phyloP scores from a whole-genome alignment of 2,329 filamentous ascomycete species.

The Stemphylium lycopersici region DNA sequence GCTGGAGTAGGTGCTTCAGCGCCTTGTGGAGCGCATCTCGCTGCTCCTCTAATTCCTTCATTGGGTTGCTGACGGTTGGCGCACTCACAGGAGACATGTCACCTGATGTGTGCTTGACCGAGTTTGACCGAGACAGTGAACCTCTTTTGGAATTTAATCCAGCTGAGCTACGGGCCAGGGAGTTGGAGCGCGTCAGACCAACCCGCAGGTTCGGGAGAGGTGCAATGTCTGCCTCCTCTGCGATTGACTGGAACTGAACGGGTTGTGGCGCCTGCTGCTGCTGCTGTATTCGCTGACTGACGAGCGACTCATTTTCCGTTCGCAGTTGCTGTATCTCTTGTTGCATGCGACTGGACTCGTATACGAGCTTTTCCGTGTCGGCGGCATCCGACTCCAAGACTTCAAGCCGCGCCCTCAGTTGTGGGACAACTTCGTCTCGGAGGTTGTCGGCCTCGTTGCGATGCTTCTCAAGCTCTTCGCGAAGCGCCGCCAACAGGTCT shows the following conservation, averaged over 20 bases:
- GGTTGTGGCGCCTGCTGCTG: constrained; percentile 54
- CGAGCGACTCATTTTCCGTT: constrained; percentile 67
- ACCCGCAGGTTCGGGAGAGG: constrained; percentile 44
- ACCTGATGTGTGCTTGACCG: constrained; percentile 46
- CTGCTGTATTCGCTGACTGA: constrained; percentile 48
- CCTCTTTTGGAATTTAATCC: constrained; percentile 49
- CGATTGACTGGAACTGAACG: constrained; percentile 64
- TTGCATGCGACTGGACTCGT: constrained; percentile 83
- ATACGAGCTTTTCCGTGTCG: constrained; percentile 74
- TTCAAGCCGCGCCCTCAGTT: constrained; percentile 76
- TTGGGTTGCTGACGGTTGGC: constrained; percentile 42
- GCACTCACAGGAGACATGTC: constrained; percentile 64
- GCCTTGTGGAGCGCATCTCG: constrained; percentile 89
- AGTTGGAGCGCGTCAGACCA: constrained; percentile 69
- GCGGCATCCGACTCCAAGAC: constrained; percentile 77
- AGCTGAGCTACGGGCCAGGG: constrained; percentile 63
- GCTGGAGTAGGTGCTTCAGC: constrained; percentile 80
- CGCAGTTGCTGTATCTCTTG: constrained; percentile 72
- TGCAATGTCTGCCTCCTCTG: constrained; percentile 60
- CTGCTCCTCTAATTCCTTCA: constrained; percentile 93
- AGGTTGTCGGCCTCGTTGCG: constrained; percentile 91
- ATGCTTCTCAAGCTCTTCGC: constrained; percentile 79
- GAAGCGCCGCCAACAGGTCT: constrained; percentile 83
- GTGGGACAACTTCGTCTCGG: constrained; percentile 83
- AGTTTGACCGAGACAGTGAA: constrained; percentile 60